Evolutionary conservation across 208 protist genomes (phyloP).

Genomic region (Strigomonas oncopelti): DNA sequence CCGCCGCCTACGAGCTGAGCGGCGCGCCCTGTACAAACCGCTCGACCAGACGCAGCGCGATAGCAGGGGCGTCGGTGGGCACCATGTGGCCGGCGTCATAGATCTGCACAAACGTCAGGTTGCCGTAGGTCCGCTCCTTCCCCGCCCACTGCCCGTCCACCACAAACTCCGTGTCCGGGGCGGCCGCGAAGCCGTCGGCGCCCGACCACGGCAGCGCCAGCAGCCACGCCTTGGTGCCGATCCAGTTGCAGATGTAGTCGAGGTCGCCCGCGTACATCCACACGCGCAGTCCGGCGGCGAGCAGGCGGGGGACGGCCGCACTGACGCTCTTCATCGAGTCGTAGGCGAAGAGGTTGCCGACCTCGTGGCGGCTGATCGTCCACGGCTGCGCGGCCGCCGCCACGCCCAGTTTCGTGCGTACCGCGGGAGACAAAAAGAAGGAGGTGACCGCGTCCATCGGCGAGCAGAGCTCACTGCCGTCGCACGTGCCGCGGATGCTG

Average conservation of each 20-base stretch:
- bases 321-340: conserved; percentile 78
- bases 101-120: conserved; percentile 78
- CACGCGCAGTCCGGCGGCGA: conserved; percentile 67
- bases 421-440: conserved; percentile 43
- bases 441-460: conserved; percentile 11
- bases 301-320: conserved; percentile 47
- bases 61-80: conserved; percentile 79
- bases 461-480: conserved; percentile 19
- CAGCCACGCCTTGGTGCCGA: conserved; percentile 87
- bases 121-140: conserved; percentile 23
- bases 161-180: conserved; percentile 30
- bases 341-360: conserved; percentile 37
- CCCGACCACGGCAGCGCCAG: conserved; percentile 67
- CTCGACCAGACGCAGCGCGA: conserved; percentile 40
- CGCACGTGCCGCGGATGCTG: conserved; percentile 71
- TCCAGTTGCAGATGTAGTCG: conserved; percentile 92
- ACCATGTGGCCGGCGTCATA: conserved; percentile 87
- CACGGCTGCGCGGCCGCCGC: conserved; percentile 23
- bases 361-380: conserved; percentile 50
- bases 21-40: conserved; percentile 35
- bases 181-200: conserved; percentile 45
- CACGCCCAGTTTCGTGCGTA: conserved; percentile 60
- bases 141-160: conserved; percentile 25
- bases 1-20: neutral
- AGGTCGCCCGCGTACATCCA: conserved; percentile 88